Conservation (phyloP, 176 grass and related monocot genomes). For the Oryza punctata region DNA sequence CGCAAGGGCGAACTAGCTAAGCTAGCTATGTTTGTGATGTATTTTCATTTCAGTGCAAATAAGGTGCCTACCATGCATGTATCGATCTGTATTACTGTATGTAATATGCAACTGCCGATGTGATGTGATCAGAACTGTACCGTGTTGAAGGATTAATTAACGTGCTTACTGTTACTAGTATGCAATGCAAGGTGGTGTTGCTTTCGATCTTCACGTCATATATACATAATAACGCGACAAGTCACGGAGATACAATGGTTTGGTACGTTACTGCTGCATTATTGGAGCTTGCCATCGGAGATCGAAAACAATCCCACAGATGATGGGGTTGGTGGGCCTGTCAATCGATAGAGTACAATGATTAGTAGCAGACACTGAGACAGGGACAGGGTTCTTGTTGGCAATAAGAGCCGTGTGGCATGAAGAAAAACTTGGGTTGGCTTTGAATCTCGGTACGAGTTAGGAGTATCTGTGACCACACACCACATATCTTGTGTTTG, state of each 20-base stretch:
- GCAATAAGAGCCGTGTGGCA: background rate
- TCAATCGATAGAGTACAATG: background rate
- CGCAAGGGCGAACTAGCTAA: constrained; percentile 47
- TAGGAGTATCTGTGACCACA: background rate
- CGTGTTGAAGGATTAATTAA: background rate
- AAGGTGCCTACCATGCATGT: background rate
- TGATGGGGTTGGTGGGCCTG: background rate
- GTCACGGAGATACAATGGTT: too few species aligned
- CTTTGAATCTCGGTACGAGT: background rate
- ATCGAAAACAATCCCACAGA: background rate
- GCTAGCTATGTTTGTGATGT: too few species aligned
- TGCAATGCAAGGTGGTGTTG: background rate
- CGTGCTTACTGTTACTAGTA: background rate
- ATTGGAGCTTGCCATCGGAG: background rate
- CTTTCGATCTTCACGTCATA: background rate
- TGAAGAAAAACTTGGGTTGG: background rate
- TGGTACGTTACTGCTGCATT: background rate
- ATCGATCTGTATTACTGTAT: constrained; percentile 6
- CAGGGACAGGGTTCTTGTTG: background rate
- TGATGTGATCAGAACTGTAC: background rate
- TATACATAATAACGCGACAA: too few species aligned
- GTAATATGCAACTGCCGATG: background rate
- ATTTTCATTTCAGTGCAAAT: constrained; percentile 15
- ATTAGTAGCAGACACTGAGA: background rate
- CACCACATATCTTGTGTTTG: background rate